phyloP scores from a whole-genome alignment of 805 yeast species.

The Metschnikowia koreensis region DNA sequence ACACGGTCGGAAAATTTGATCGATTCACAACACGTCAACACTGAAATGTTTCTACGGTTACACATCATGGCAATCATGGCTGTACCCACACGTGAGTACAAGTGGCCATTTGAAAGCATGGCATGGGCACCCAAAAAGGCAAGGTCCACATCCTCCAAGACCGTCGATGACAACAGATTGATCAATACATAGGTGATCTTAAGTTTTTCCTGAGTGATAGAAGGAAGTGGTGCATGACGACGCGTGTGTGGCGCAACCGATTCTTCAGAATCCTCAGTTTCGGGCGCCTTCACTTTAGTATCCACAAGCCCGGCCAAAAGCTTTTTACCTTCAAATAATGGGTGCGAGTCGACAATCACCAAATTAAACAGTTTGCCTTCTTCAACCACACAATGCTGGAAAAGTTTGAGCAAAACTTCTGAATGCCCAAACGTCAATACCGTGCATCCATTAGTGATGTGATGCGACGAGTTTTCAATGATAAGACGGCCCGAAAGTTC shows the following conservation, averaged over 20 bases:
- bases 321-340: conserved; percentile 87
- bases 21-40: conserved; percentile 91
- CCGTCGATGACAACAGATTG: conserved; percentile 69
- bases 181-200: conserved; percentile 77
- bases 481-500: conserved; percentile 81
- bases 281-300: conserved; percentile 24
- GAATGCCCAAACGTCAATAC: conserved; percentile 88
- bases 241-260: conserved; percentile 17
- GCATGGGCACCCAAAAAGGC: conserved; percentile 97
- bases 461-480: conserved; percentile 73
- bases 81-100: conserved; percentile 92
- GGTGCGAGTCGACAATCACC: conserved; percentile 88
- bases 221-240: conserved; percentile 15
- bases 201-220: conserved; percentile 51
- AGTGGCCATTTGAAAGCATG: conserved; percentile 89
- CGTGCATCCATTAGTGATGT: conserved; percentile 72
- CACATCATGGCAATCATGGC: conserved; percentile 92
- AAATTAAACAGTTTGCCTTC: conserved; percentile 70
- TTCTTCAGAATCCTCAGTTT: conserved; percentile 17
- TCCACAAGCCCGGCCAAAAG: conserved; percentile 63
- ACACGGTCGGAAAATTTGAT: conserved; percentile 93
- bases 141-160: conserved; percentile 82
- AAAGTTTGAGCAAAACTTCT: conserved; percentile 72
- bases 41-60: conserved; percentile 84
- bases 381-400: conserved; percentile 60